phyloP scores from a whole-genome alignment of 352 stramenopile species.

The Thalassiosira pacifica region DNA sequence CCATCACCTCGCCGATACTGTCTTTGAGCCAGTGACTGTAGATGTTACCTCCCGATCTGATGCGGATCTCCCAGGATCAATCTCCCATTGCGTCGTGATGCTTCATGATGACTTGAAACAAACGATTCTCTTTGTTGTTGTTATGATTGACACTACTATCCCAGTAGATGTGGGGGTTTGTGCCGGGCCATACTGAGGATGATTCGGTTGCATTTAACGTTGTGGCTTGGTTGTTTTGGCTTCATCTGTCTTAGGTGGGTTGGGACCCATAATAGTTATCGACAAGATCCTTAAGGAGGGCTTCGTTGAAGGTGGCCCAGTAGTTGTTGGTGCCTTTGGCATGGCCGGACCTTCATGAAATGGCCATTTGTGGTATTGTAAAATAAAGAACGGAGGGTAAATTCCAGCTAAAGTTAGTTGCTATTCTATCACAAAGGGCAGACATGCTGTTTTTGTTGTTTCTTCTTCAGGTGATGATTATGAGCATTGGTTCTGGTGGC shows the following conservation, averaged over 20 bases:
- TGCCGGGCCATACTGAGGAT: not conserved
- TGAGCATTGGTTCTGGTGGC: too few species aligned
- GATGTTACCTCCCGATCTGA: not conserved
- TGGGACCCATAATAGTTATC: not conserved
- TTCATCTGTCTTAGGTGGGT: not conserved
- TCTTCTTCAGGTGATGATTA: too few species aligned
- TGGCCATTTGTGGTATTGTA: not conserved
- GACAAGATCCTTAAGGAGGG: not conserved
- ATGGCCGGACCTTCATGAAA: too few species aligned
- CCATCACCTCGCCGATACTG: not conserved
- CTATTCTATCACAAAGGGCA: too few species aligned
- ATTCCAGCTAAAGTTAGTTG: too few species aligned
- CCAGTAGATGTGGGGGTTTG: not conserved
- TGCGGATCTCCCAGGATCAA: not conserved
- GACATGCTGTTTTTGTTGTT: too few species aligned
- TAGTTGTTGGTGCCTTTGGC: not conserved
- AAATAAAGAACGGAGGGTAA: too few species aligned
- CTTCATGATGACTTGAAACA: not conserved
- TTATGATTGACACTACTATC: not conserved
- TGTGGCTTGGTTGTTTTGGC: not conserved
- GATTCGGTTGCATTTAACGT: not conserved
- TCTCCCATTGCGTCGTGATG: not conserved
- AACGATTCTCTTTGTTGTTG: not conserved
- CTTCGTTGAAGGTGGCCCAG: not conserved
- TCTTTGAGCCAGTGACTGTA: not conserved